phyloP scores from a whole-genome alignment of 495 filamentous ascomycete genomes.

The Penicillium longicatenatum region DNA sequence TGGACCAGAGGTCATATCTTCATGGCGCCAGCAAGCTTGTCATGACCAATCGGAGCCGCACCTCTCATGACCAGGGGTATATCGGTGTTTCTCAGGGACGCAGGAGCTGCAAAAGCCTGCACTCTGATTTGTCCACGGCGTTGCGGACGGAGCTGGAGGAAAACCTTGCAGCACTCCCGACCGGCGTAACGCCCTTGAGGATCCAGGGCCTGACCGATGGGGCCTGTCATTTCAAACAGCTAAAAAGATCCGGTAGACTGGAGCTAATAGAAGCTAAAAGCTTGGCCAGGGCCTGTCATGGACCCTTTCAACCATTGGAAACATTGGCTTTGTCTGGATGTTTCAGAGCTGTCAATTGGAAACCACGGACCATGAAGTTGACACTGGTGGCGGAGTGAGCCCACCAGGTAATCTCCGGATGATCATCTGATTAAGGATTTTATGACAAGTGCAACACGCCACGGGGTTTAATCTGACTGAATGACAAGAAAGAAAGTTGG shows the following conservation, averaged over 20 bases:
- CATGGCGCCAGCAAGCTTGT: conserved; percentile 8
- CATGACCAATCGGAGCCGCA: conserved; percentile 21
- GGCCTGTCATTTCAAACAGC: conserved; percentile 7
- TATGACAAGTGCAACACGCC: too few relatives aligned
- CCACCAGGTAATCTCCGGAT: not conserved
- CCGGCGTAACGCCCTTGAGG: conserved; percentile 25
- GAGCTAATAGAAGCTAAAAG: not conserved
- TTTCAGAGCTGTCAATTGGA: conserved; percentile 22
- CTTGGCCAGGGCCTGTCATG: not conserved
- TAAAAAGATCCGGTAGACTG: not conserved
- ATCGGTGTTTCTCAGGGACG: conserved; percentile 20
- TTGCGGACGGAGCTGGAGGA: conserved; percentile 8
- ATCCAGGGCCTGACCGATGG: not conserved
- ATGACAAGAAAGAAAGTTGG: not conserved
- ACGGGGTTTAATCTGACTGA: not conserved
- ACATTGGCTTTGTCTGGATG: conserved; percentile 13
- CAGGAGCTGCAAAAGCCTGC: conserved; percentile 5
- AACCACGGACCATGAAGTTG: conserved; percentile 12
- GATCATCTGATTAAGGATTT: not conserved
- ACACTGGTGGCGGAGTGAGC: not conserved
- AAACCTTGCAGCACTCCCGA: conserved; percentile 21
- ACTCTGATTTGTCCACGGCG: conserved; percentile 14
- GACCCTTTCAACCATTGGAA: conserved; percentile 15
- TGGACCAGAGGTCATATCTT: conserved; percentile 13
- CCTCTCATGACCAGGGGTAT: conserved; percentile 7